These are phyloP conservation scores for Tilletiopsis washingtonensis DNA, from an alignment of 1,284 basidiomycete species.

Conservation along the genomic window DNA sequence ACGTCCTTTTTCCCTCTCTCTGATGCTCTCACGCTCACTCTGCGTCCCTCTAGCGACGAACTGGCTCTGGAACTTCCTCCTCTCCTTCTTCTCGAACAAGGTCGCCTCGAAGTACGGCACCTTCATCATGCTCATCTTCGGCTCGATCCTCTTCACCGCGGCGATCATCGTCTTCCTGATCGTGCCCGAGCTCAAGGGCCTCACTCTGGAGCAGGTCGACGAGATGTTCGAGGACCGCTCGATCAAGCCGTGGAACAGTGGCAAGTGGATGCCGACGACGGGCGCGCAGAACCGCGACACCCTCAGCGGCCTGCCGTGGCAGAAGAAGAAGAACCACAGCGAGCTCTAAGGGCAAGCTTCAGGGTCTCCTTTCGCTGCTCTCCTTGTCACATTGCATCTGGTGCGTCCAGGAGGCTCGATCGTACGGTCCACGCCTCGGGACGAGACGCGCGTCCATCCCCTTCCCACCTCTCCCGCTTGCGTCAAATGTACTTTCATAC, in stretches of 20 bases:
- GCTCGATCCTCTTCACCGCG: slow-evolving; percentile 56
- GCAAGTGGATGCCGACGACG: slow-evolving; percentile 24
- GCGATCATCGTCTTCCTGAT: slow-evolving; percentile 53
- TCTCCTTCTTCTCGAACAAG: slow-evolving; percentile 61
- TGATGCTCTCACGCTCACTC: too few species aligned
- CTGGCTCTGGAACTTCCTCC: slow-evolving; percentile 69
- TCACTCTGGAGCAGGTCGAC: slow-evolving; percentile 64
- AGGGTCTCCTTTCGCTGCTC: too few species aligned
- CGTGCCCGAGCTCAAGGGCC: slow-evolving; percentile 68
- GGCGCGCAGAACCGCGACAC: slow-evolving; percentile 7
- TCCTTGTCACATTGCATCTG: too few species aligned
- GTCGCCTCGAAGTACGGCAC: slow-evolving; percentile 54
- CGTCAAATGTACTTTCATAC: too few species aligned
- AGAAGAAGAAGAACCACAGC: not conserved
- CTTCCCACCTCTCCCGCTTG: too few species aligned
- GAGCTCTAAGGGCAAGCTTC: too few species aligned
- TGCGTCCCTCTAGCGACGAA: too few species aligned
- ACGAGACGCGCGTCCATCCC: too few species aligned
- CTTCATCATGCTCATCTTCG: slow-evolving; percentile 66
- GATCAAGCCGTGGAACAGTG: slow-evolving; percentile 17
- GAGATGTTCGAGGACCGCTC: slow-evolving; percentile 26
- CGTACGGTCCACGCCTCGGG: too few species aligned
- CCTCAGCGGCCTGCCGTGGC: not conserved
- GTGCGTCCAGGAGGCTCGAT: too few species aligned
- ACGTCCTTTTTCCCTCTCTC: not conserved